These are phyloP conservation scores for Ehretia macrophylla DNA, from an alignment of 257 asterid species.

Conservation along the genomic window DNA sequence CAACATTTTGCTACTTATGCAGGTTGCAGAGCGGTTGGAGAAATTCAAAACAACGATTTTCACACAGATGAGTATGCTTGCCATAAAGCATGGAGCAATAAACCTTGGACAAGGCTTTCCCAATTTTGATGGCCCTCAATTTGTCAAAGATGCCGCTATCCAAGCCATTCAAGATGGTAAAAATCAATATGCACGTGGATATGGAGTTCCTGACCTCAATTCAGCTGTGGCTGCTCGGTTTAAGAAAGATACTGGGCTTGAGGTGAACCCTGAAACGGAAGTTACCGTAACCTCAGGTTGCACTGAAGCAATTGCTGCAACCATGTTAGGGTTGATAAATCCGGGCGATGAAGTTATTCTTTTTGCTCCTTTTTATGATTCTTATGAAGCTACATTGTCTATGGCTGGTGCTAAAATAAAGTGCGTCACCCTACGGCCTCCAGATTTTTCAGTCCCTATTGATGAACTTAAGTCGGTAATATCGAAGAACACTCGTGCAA, in stretches of 20 bases:
- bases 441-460: conserved; percentile 71
- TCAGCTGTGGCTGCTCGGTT: conserved; percentile 82
- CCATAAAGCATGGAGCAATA: conserved; percentile 83
- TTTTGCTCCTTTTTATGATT: conserved; percentile 94
- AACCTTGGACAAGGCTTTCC: conserved; percentile 99
- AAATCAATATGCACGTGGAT: conserved; percentile 96
- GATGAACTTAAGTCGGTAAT: conserved; percentile 66
- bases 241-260: conserved; percentile 67
- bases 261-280: conserved; percentile 80
- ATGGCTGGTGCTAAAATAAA: conserved; percentile 92
- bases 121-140: conserved; percentile 97
- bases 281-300: conserved; percentile 93
- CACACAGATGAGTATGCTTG: conserved; percentile 96
- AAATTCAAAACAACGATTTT: conserved; percentile 96
- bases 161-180: conserved; percentile 73
- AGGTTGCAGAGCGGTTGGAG: conserved; percentile 93
- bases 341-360: conserved; percentile 92
- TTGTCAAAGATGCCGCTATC: conserved; percentile 95
- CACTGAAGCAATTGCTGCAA: conserved; percentile 97
- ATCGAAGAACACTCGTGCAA: conserved; percentile 77
- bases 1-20: conserved; percentile 8
- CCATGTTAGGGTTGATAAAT: conserved; percentile 82
- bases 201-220: conserved; percentile 88
- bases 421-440: conserved; percentile 69
- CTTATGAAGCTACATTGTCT: conserved; percentile 89